Evolutionary conservation across 192 early-diverging fungal species (phyloP).

Genomic region (Radiomyces spectabilis): DNA sequence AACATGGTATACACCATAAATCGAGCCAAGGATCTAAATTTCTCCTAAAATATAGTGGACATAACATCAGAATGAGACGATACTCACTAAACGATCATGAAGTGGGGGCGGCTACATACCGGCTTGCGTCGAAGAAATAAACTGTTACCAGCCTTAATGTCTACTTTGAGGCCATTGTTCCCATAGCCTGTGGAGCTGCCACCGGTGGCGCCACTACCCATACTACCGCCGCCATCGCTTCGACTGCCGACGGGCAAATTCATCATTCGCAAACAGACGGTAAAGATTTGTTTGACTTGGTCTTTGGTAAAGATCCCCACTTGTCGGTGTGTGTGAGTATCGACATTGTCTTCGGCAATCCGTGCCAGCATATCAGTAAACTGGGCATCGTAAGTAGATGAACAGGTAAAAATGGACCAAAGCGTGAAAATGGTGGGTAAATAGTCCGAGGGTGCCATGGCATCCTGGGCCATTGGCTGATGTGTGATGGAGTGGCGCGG

Average conservation of each 20-base stretch:
- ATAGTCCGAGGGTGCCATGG: slow-evolving; percentile 49
- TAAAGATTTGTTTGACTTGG: slow-evolving; percentile 55
- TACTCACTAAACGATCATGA: too few species aligned
- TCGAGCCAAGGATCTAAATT: slow-evolving; percentile 58
- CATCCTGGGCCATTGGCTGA: slow-evolving; percentile 5
- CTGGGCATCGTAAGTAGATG: slow-evolving; percentile 53
- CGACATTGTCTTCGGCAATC: slow-evolving; percentile 49
- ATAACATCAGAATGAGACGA: not conserved
- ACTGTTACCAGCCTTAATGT: slow-evolving; percentile 27
- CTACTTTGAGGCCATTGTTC: slow-evolving; percentile 27
- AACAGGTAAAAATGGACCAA: slow-evolving; percentile 66
- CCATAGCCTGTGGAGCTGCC: slow-evolving; percentile 29
- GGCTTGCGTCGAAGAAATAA: slow-evolving; percentile 26
- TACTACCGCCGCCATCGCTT: slow-evolving; percentile 32
- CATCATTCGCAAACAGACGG: slow-evolving; percentile 37
- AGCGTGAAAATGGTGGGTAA: slow-evolving; percentile 78
- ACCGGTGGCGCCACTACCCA: slow-evolving; percentile 41
- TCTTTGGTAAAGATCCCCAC: slow-evolving; percentile 49
- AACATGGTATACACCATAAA: slow-evolving; percentile 79
- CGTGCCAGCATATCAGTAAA: slow-evolving; percentile 66
- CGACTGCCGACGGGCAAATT: slow-evolving; percentile 47
- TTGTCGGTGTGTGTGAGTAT: slow-evolving; percentile 17
- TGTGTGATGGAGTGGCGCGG: slow-evolving; percentile 7
- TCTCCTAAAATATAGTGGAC: slow-evolving; percentile 16
- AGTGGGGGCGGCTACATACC: too few species aligned